These are phyloP conservation scores for Colletotrichum sp. DNA, from an alignment of 2,329 filamentous ascomycete species.

Conservation along the genomic window DNA sequence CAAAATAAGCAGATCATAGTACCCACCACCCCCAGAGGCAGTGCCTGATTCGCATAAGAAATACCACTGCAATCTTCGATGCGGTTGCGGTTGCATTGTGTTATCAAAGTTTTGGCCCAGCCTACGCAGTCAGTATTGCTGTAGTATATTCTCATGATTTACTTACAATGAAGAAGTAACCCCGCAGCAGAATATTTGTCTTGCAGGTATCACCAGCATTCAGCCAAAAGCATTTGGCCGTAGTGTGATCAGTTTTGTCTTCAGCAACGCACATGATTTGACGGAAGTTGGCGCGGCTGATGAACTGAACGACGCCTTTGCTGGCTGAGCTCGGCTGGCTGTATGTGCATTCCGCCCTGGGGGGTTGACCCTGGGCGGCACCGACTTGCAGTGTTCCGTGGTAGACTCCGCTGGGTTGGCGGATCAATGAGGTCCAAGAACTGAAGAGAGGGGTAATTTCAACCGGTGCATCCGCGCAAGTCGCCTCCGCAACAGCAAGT, in stretches of 20 bases:
- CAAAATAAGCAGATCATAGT: background rate
- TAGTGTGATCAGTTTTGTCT: background rate
- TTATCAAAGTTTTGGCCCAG: background rate
- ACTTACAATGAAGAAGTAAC: background rate
- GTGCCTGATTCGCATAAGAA: background rate
- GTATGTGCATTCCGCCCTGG: background rate
- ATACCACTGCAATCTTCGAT: background rate
- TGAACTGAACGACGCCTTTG: background rate
- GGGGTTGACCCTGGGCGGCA: background rate
- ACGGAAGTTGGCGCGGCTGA: background rate
- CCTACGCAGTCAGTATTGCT: background rate
- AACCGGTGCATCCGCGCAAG: background rate
- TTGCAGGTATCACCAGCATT: background rate
- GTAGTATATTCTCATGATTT: accelerated
- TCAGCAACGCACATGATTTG: background rate
- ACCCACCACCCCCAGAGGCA: background rate
- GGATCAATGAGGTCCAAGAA: background rate
- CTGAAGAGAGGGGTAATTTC: background rate
- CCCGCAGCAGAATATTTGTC: background rate
- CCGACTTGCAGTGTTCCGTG: background rate
- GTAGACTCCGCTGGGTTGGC: background rate
- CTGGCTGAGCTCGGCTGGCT: background rate
- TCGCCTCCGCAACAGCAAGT: background rate
- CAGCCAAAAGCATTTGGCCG: background rate
- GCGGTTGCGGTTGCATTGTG: background rate